A percentile compares a stretch with the other conserved stretches of the same genome.
Evolutionary conservation across 495 filamentous ascomycete genomes (phyloP).

Genomic region (Staphylotrichum longicolle): DNA sequence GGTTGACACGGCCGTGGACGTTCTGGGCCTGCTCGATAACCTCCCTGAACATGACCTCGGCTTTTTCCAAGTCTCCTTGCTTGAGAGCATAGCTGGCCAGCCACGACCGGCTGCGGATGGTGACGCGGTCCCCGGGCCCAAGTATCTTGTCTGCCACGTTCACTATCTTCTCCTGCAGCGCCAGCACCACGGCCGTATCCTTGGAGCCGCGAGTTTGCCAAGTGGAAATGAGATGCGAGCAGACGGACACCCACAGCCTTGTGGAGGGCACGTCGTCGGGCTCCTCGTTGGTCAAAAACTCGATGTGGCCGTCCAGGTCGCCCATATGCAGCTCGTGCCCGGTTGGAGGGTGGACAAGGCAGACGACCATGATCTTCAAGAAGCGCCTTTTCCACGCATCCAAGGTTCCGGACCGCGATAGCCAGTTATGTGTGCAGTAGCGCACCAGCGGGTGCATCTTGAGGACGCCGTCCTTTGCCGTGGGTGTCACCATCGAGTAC

Average conservation of each 20-base stretch:
- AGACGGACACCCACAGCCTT: not conserved
- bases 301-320: not conserved
- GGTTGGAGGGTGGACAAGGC: not conserved
- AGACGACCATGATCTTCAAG: not conserved
- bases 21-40: not conserved
- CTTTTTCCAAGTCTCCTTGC: not conserved
- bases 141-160: not conserved
- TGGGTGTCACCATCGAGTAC: slow-evolving; percentile 10
- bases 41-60: not conserved
- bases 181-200: too few species aligned
- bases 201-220: not conserved
- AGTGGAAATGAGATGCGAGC: not conserved
- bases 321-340: not conserved
- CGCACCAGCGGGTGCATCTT: slow-evolving; percentile 15
- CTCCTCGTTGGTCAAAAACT: not conserved
- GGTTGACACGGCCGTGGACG: too few species aligned
- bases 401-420: not conserved
- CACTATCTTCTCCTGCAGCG: not conserved
- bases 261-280: slow-evolving; percentile 2
- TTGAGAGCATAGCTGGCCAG: not conserved
- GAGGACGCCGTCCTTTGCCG: not conserved
- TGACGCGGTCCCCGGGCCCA: not conserved
- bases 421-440: slow-evolving; percentile 4
- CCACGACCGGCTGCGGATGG: not conserved
- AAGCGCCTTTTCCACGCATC: not conserved